These are phyloP conservation scores for Yamadazyma kanchanaburiensis DNA, from an alignment of 1,139 yeast species.

Conservation along the genomic window DNA sequence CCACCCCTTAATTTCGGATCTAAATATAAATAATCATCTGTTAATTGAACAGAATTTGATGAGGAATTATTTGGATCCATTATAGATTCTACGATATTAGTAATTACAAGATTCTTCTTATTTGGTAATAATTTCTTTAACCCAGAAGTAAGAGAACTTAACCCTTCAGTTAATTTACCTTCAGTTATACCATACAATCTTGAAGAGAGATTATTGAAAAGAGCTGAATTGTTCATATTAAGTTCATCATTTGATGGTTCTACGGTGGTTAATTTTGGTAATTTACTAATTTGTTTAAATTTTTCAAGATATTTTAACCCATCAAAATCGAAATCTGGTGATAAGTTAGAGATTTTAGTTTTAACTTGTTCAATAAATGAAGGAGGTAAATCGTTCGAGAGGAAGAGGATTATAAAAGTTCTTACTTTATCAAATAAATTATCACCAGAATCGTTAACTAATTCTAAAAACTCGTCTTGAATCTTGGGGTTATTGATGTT, in stretches of 20 bases:
- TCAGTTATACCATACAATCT: slow-evolving; percentile 82
- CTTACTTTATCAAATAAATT: slow-evolving; percentile 79
- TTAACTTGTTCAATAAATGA: slow-evolving; percentile 68
- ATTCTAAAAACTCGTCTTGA: slow-evolving; percentile 56
- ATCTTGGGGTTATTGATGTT: slow-evolving; percentile 60
- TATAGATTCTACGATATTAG: slow-evolving; percentile 85
- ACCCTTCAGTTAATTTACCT: slow-evolving; percentile 72
- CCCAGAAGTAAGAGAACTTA: slow-evolving; percentile 85
- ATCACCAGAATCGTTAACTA: slow-evolving; percentile 48
- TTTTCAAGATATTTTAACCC: slow-evolving; percentile 73
- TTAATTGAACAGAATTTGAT: slow-evolving; percentile 57
- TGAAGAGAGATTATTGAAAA: slow-evolving; percentile 75
- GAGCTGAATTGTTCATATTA: slow-evolving; percentile 48
- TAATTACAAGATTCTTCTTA: slow-evolving; percentile 81
- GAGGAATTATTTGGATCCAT: slow-evolving; percentile 77
- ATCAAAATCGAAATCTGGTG: slow-evolving; percentile 57
- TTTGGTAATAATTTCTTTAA: slow-evolving; percentile 86
- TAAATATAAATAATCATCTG: slow-evolving; percentile 86
- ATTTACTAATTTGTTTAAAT: slow-evolving; percentile 73
- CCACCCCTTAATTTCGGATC: slow-evolving; percentile 93
- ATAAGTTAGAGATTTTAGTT: slow-evolving; percentile 50
- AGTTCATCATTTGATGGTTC: slow-evolving; percentile 16
- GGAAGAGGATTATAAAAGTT: slow-evolving; percentile 74
- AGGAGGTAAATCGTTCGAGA: slow-evolving; percentile 52
- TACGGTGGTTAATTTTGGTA: slow-evolving; percentile 44